Evolutionary conservation across 2,329 filamentous ascomycete genomes (phyloP).

Genomic region (Alternaria consortialis): DNA sequence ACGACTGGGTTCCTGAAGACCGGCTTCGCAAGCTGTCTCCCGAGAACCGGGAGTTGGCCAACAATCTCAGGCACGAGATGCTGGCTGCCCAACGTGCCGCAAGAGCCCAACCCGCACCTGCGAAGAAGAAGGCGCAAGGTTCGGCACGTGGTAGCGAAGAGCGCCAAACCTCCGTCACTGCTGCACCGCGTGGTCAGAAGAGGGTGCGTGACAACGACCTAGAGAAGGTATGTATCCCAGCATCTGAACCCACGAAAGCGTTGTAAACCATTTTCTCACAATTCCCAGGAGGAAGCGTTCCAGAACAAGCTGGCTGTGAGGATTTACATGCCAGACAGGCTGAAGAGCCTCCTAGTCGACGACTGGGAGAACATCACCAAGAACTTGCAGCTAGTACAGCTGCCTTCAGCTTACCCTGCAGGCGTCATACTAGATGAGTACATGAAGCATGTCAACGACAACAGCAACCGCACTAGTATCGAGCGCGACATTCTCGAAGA

Average conservation of each 20-base stretch:
- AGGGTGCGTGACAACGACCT: conserved; percentile 82
- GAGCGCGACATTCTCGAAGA: conserved; percentile 90
- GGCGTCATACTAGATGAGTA: conserved; percentile 84
- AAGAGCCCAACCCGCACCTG: conserved; percentile 53
- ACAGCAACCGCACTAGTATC: conserved; percentile 66
- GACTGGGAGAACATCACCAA: conserved; percentile 99
- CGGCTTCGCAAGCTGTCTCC: conserved; percentile 93
- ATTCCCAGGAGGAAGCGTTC: conserved; percentile 82
- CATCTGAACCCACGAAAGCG: background rate
- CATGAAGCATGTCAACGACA: conserved; percentile 73
- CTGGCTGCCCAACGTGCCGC: conserved; percentile 64
- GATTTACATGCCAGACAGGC: conserved; percentile 83
- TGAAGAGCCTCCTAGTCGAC: conserved; percentile 93
- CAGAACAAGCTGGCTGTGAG: conserved; percentile 84
- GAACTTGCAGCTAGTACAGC: conserved; percentile 85
- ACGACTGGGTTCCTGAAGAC: conserved; percentile 96
- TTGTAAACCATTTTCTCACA: background rate
- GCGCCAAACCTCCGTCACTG: conserved; percentile 66
- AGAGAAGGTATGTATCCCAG: conserved; percentile 69
- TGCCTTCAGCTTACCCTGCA: conserved; percentile 81
- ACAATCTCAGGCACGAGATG: conserved; percentile 74
- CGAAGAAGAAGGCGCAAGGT: conserved; percentile 66
- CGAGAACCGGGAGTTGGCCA: conserved; percentile 90
- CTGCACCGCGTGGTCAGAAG: conserved; percentile 72
- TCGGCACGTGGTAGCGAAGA: conserved; percentile 81